Evolutionary conservation across 768 basidiomycete genomes (phyloP), one percentile per base, ranked within the genome.

Genomic region (Suillus decipiens): DNA sequence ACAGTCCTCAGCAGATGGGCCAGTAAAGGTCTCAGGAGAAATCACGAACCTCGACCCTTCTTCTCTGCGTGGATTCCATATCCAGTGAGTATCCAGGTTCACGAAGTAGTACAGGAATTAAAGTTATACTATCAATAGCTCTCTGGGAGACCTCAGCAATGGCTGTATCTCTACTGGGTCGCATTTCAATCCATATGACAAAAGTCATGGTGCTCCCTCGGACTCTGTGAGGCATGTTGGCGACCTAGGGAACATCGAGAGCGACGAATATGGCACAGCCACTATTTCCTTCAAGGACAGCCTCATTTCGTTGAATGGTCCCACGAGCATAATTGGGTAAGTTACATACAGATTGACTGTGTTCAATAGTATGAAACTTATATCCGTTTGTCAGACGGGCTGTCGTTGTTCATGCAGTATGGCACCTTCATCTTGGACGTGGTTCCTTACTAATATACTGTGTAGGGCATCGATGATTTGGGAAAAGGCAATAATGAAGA

Each of bases 111-210:
- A 60, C 70, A 78, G 17, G 17, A 0, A n/a, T 39, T 41, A 34
- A 28, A 48, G 0, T 54, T 47, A 43, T 42, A 28, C 28, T 28
- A 54, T 45, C 9, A 31, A 15, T n/a, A 73, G 72, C 48, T 68
- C 66, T 71, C 75, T 79, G 48, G 92, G 92, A 34, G 89, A 94
- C 75, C 73, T 87, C 65, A 82, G 81, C 31, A 72, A 77, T n/a
- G 90, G 88, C 1, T 92, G 90, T 71, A 42, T 77, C 9, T 89
- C 89, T 22, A 82, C 92, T 39, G 90, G 90, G 2, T 67, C 86
- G 39, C 92, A 94, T 75, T 94, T 86, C 81, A 93, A 94, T 77
- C 90, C 90, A 0, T 82, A 80, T 74, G 79, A 75, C 22, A 80
- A 82, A 63, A 83, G 76, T 11, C 93, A 94, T 67, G 91, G 91